phyloP scores from a whole-genome alignment of 371 early-diverging fungal species.

The Nematocida major region DNA sequence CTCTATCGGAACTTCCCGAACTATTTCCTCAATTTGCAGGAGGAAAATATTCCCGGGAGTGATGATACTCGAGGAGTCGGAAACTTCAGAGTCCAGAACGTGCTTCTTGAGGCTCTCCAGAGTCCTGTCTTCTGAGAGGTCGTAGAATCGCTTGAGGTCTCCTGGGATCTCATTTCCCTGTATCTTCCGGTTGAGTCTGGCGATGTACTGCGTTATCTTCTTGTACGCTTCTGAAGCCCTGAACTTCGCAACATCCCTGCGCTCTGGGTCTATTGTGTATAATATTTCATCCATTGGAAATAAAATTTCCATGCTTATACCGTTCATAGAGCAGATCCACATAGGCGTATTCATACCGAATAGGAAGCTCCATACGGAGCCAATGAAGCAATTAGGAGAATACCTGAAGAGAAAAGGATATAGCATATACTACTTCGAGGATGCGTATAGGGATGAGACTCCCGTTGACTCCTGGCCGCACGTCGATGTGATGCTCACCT shows the following conservation, averaged over 20 bases:
- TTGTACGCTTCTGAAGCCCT: slow-evolving; percentile 32
- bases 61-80: neutral
- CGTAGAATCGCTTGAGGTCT: slow-evolving; percentile 2
- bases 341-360: slow-evolving; percentile 39
- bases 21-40: neutral
- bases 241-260: slow-evolving; percentile 28
- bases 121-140: neutral
- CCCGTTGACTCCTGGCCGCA: slow-evolving; percentile 75
- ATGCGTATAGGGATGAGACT: slow-evolving; percentile 14
- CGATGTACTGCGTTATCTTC: slow-evolving; percentile 8
- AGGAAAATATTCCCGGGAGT: neutral
- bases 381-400: slow-evolving; percentile 27
- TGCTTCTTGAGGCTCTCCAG: neutral
- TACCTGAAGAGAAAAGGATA: slow-evolving; percentile 41
- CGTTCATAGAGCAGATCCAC: slow-evolving; percentile 26
- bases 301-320: slow-evolving; percentile 17
- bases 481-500: slow-evolving; percentile 87
- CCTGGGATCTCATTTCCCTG: slow-evolving; percentile 14
- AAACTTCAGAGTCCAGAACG: neutral
- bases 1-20: slow-evolving; percentile 14
- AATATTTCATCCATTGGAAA: slow-evolving; percentile 20
- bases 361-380: slow-evolving; percentile 17
- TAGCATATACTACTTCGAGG: slow-evolving; percentile 14
- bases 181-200: neutral
- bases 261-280: neutral